These are phyloP conservation scores for Alternaria longipes DNA, from an alignment of 2,329 filamentous ascomycete species.

Conservation along the genomic window DNA sequence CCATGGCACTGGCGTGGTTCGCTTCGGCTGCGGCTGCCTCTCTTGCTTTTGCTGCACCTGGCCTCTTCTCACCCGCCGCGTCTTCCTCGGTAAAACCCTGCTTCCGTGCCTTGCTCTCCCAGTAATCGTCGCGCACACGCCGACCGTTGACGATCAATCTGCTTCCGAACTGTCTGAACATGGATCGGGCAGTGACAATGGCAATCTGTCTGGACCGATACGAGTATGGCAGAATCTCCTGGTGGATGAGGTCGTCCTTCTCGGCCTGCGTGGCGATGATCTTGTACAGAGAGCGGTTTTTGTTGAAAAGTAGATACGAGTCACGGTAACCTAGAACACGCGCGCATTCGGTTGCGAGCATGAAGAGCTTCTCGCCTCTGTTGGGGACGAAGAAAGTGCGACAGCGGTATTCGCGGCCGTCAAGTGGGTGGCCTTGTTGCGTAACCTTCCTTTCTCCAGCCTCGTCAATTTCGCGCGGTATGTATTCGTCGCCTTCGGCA, in stretches of 20 bases:
- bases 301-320: slow-evolving; percentile 98
- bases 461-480: slow-evolving; percentile 91
- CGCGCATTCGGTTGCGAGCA: slow-evolving; percentile 97
- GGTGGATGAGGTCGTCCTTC: slow-evolving; percentile 93
- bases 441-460: slow-evolving; percentile 95
- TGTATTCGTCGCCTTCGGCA: slow-evolving; percentile 88
- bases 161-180: slow-evolving; percentile 98
- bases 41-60: slow-evolving; percentile 86
- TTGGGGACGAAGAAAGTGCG: slow-evolving; percentile 93
- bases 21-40: slow-evolving; percentile 78
- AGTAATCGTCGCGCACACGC: slow-evolving; percentile 95
- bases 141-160: slow-evolving; percentile 89
- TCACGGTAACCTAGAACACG: slow-evolving; percentile 93
- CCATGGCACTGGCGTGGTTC: slow-evolving; percentile 61
- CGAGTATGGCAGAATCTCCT: slow-evolving; percentile 96
- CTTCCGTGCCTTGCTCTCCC: slow-evolving; percentile 96
- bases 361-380: slow-evolving; percentile 92
- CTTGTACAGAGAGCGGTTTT: slow-evolving; percentile 95
- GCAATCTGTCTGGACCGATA: slow-evolving; percentile 98
- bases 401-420: slow-evolving; percentile 88
- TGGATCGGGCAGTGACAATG: slow-evolving; percentile 95
- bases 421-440: slow-evolving; percentile 80
- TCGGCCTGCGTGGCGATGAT: slow-evolving; percentile 96
- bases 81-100: slow-evolving; percentile 99
- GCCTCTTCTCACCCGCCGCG: slow-evolving; percentile 92